These are phyloP conservation scores for Coniochaeta sp. DNA, from an alignment of 2,329 filamentous ascomycete species.

Conservation along the genomic window DNA sequence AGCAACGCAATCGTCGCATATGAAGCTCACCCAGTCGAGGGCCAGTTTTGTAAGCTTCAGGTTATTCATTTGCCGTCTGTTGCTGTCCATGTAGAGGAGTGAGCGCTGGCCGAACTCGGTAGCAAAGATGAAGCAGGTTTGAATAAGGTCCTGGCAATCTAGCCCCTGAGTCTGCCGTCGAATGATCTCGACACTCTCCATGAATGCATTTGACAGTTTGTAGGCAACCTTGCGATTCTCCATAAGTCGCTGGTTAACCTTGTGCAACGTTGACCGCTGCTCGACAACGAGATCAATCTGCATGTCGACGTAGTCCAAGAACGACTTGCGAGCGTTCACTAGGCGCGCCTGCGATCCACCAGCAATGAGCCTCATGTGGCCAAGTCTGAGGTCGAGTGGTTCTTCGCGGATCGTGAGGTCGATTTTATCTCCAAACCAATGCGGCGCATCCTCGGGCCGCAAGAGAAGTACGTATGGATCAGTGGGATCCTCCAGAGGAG, in stretches of 20 bases:
- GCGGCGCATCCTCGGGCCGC: slow-evolving; percentile 68
- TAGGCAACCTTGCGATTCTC: slow-evolving; percentile 95
- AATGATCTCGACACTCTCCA: slow-evolving; percentile 96
- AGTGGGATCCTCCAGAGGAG: slow-evolving; percentile 60
- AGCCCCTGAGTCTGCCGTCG: slow-evolving; percentile 75
- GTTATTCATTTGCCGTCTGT: slow-evolving; percentile 93
- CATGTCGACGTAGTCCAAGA: slow-evolving; percentile 71
- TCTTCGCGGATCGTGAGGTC: slow-evolving; percentile 67
- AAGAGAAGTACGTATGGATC: slow-evolving; percentile 84
- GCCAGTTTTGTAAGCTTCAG: slow-evolving; percentile 88
- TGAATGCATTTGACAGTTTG: slow-evolving; percentile 94
- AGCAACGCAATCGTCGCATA: slow-evolving; percentile 92
- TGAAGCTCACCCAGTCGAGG: slow-evolving; percentile 95
- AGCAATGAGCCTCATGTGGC: slow-evolving; percentile 81
- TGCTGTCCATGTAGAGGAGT: slow-evolving; percentile 90
- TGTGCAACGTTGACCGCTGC: slow-evolving; percentile 84
- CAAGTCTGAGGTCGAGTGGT: slow-evolving; percentile 76
- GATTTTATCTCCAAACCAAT: slow-evolving; percentile 76
- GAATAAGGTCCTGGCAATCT: slow-evolving; percentile 90
- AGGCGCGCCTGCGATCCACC: slow-evolving; percentile 77
- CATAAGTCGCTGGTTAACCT: slow-evolving; percentile 83
- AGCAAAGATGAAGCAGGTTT: slow-evolving; percentile 97
- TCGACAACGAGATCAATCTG: slow-evolving; percentile 87
- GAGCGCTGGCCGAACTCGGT: slow-evolving; percentile 97
- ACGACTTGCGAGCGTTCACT: slow-evolving; percentile 68